A percentile compares a stretch with the other conserved stretches of the same genome.
Conservation (phyloP, 495 filamentous ascomycete genomes). For the Filosporella fistucella region DNA sequence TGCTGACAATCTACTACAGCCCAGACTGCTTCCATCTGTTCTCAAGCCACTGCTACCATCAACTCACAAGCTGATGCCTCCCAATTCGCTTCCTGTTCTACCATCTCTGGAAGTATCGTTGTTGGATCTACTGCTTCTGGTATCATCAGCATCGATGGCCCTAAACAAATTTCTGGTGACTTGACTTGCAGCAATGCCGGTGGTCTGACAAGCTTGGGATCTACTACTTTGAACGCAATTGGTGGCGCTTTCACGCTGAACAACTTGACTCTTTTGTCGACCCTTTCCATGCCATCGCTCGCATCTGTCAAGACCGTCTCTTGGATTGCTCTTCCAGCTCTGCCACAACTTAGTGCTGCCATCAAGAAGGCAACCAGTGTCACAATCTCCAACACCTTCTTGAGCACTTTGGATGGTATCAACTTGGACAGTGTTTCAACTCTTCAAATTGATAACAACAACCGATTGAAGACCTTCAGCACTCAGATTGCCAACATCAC, state of each 20-base stretch:
- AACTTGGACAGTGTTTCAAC: conserved; percentile 56
- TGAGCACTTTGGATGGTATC: conserved; percentile 72
- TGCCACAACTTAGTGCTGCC: conserved; percentile 52
- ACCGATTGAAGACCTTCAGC: conserved; percentile 59
- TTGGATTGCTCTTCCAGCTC: conserved; percentile 68
- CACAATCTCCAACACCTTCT: conserved; percentile 75
- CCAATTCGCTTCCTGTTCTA: conserved; percentile 58
- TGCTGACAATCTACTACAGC: conserved; percentile 28
- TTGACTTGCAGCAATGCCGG: conserved; percentile 56
- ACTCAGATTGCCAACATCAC: conserved; percentile 68
- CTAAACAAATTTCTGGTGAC: conserved; percentile 63
- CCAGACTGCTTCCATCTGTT: conserved; percentile 41
- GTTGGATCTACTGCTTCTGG: conserved; percentile 50
- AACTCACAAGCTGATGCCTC: conserved; percentile 68
- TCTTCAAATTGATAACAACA: conserved; percentile 82
- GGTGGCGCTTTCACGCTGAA: conserved; percentile 62
- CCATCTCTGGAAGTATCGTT: conserved; percentile 64
- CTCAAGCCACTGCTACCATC: conserved; percentile 51
- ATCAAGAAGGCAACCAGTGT: conserved; percentile 61
- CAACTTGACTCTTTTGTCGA: conserved; percentile 59
- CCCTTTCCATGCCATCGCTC: conserved; percentile 59
- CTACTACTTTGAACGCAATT: conserved; percentile 42
- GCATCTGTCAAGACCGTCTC: conserved; percentile 56
- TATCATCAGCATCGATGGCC: conserved; percentile 48
- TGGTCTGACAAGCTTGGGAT: conserved; percentile 50